Conservation (phyloP, 352 stramenopile species). For the Globisporangium orthogonon region DNA sequence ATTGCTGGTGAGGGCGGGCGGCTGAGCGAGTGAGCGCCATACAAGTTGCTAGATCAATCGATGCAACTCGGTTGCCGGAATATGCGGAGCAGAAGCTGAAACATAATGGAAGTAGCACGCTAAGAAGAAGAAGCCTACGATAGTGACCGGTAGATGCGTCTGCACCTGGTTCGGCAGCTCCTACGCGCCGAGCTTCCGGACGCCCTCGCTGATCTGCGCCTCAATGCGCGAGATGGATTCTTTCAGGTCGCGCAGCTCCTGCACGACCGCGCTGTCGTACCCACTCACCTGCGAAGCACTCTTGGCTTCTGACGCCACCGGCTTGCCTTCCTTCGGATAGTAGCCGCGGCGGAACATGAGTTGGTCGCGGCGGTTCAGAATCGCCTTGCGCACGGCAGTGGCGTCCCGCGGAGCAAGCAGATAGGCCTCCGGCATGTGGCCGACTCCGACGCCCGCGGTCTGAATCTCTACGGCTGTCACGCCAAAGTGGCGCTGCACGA, state of each 20-base stretch:
- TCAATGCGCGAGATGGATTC: slow-evolving; percentile 19
- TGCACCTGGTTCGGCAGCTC: background rate
- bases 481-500: slow-evolving; percentile 27
- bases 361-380: slow-evolving; percentile 35
- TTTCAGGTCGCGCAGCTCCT: slow-evolving; percentile 18
- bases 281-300: background rate
- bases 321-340: background rate
- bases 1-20: background rate
- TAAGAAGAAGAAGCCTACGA: background rate
- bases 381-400: slow-evolving; percentile 26
- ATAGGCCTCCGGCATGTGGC: slow-evolving; percentile 16
- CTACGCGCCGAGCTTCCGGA: background rate
- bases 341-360: slow-evolving; percentile 22
- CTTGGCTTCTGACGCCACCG: background rate
- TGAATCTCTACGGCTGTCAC: slow-evolving; percentile 35
- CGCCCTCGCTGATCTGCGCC: slow-evolving; percentile 1
- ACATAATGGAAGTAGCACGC: background rate
- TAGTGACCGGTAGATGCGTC: background rate
- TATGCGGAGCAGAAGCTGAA: background rate
- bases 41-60: background rate
- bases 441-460: slow-evolving; percentile 19
- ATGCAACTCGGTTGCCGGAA: background rate
- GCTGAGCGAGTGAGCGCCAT: background rate
- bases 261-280: slow-evolving; percentile 3
- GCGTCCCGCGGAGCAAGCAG: slow-evolving; percentile 30